These are phyloP conservation scores for Thermothielavioides terrestris DNA, from an alignment of 495 filamentous ascomycete genomes.

Conservation along the genomic window DNA sequence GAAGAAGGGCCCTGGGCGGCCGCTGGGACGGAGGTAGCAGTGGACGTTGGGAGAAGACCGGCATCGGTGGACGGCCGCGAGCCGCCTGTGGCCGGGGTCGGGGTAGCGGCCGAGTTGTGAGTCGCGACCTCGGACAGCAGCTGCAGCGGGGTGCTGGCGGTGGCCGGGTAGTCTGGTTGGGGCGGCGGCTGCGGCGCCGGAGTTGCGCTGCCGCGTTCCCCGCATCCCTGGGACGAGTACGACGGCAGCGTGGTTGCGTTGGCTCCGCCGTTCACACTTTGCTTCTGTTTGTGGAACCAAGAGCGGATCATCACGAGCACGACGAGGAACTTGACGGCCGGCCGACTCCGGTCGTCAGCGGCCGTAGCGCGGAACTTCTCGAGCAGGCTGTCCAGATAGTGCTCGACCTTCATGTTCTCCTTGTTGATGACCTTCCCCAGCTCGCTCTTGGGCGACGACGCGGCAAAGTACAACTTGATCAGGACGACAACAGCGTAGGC, in stretches of 20 bases:
- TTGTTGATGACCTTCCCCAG: conserved; percentile 70
- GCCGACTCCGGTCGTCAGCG: conserved; percentile 54
- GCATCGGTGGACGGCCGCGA: conserved; percentile 4
- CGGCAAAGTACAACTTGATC: conserved; percentile 80
- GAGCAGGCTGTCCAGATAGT: conserved; percentile 61
- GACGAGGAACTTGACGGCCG: conserved; percentile 66
- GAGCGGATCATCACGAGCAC: conserved; percentile 64
- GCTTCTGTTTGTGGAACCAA: conserved; percentile 53
- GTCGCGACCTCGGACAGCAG: conserved; percentile 62
- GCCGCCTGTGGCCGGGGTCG: conserved; percentile 11
- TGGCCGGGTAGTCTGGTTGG: conserved; percentile 20
- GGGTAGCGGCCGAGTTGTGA: conserved; percentile 42
- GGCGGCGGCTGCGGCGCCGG: conserved; percentile 9
- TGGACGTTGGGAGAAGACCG: conserved; percentile 2
- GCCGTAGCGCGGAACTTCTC: conserved; percentile 57
- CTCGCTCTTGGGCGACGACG: conserved; percentile 56
- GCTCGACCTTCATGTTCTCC: conserved; percentile 63
- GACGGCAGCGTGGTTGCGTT: conserved; percentile 9
- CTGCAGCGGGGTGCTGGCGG: conserved; percentile 50
- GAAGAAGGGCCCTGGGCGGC: neutral
- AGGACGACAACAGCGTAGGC: conserved; percentile 73
- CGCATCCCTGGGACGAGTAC: neutral
- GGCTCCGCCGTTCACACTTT: conserved; percentile 11
- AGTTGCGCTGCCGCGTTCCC: conserved; percentile 14
- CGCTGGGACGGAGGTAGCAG: neutral